Evolutionary conservation across 352 stramenopile genomes (phyloP).

Genomic region (Phytopythium kandeliae): DNA sequence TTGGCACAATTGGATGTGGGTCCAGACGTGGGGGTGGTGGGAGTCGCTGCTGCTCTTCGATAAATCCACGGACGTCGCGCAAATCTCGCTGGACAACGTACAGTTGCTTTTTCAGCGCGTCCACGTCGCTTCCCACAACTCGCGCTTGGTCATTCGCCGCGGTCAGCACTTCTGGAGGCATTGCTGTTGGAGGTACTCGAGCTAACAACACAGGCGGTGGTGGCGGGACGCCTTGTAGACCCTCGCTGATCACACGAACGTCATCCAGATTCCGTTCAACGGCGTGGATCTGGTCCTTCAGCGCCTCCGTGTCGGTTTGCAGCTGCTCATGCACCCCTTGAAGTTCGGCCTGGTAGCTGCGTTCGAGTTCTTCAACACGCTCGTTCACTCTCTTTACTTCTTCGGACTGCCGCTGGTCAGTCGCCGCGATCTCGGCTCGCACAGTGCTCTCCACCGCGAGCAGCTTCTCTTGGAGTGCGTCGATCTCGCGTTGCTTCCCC

Average conservation of each 20-base stretch:
- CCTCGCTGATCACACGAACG: not conserved
- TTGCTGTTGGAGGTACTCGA: not conserved
- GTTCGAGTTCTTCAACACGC: constrained; percentile 7
- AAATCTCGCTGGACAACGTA: not conserved
- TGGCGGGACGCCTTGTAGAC: not conserved
- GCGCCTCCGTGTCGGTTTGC: not conserved
- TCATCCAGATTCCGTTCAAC: constrained; percentile 2
- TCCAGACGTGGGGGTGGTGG: not conserved
- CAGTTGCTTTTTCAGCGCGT: constrained; percentile 4
- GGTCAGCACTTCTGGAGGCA: not conserved
- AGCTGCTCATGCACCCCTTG: constrained; percentile 9
- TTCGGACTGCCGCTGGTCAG: not conserved
- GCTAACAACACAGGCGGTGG: too few species aligned
- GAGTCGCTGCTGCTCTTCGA: not conserved
- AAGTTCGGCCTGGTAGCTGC: not conserved
- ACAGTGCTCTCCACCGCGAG: not conserved
- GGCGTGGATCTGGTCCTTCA: constrained; percentile 8
- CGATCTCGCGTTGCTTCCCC: constrained; percentile 19
- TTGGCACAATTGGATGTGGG: not conserved
- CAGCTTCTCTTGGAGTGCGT: constrained; percentile 7
- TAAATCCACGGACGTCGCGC: not conserved
- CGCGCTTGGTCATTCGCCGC: not conserved
- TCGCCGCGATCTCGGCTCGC: not conserved
- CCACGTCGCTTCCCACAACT: not conserved
- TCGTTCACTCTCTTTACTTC: constrained; percentile 7